Percentiles rank a stretch among this genome's conserved stretches.
Conservation (phyloP, 768 basidiomycete species). For the Saitozyma sp. region DNA sequence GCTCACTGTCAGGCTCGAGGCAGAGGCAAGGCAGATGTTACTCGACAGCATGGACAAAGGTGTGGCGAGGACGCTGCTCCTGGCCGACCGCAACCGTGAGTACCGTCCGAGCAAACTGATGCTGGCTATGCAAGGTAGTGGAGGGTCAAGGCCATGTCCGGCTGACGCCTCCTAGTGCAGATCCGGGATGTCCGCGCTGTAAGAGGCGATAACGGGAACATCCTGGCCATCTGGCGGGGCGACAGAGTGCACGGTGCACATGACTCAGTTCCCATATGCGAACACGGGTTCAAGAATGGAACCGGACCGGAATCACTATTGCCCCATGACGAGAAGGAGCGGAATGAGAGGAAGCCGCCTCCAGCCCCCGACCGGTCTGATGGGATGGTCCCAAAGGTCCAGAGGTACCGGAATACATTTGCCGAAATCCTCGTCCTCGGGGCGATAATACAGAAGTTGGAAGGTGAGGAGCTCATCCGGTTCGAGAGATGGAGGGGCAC, state of each 20-base stretch:
- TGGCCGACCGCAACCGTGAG: slow-evolving; percentile 49
- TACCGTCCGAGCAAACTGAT: not conserved
- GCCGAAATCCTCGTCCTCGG: slow-evolving; percentile 45
- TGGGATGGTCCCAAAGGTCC: not conserved
- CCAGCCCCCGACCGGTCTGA: no score
- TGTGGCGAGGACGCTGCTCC: slow-evolving; percentile 41
- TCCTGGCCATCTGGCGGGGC: slow-evolving; percentile 32
- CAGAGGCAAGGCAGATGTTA: slow-evolving; percentile 43
- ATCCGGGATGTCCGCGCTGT: slow-evolving; percentile 40
- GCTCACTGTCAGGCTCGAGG: slow-evolving; percentile 38
- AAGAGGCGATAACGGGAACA: slow-evolving; percentile 30
- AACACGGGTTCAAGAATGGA: no score
- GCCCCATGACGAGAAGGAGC: no score
- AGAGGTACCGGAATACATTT: slow-evolving; percentile 48
- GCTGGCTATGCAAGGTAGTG: not conserved
- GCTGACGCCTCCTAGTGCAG: slow-evolving; percentile 32
- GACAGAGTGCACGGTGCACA: slow-evolving; percentile 1
- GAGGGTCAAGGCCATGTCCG: slow-evolving; percentile 1
- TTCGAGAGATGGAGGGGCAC: slow-evolving; percentile 29
- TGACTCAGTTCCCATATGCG: no score
- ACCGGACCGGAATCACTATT: no score
- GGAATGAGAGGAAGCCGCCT: no score
- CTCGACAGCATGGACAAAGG: slow-evolving; percentile 44
- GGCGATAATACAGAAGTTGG: slow-evolving; percentile 41
- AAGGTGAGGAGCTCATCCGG: slow-evolving; percentile 38